Evolutionary conservation across 179 eudicot species (phyloP).

Genomic region (Sideroxylon spinosum): DNA sequence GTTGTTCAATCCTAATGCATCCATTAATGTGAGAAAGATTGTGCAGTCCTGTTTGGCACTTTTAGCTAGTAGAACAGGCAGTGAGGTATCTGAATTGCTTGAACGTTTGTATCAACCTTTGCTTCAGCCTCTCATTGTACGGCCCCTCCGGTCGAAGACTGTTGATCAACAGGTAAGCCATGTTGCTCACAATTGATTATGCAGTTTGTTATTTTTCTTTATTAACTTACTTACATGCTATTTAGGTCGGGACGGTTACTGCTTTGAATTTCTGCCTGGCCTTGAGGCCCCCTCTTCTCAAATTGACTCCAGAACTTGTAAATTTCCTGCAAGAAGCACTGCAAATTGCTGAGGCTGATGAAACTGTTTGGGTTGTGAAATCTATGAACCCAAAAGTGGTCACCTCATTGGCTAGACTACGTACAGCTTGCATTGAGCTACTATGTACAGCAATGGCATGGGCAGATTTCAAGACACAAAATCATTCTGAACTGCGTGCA

Average conservation of each 20-base stretch:
- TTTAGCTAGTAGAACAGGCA: conserved; percentile 96
- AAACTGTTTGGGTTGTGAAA: conserved; percentile 84
- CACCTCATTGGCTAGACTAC: conserved; percentile 77
- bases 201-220: not conserved
- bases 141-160: conserved; percentile 86
- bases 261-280: conserved; percentile 96
- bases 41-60: conserved; percentile 97
- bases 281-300: conserved; percentile 96
- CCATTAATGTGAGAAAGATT: conserved; percentile 77
- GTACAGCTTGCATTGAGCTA: conserved; percentile 96
- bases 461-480: conserved; percentile 90
- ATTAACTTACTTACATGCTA: conserved; percentile 9
- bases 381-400: conserved; percentile 89
- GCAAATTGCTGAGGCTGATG: conserved; percentile 98
- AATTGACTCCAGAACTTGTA: conserved; percentile 82
- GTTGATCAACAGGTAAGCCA: conserved; percentile 89
- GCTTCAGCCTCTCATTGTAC: conserved; percentile 83
- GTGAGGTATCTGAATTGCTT: conserved; percentile 96
- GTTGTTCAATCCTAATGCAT: conserved; percentile 82
- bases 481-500: conserved; percentile 79
- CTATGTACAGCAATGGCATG: conserved; percentile 99
- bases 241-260: conserved; percentile 93
- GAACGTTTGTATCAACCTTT: conserved; percentile 85
- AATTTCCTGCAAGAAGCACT: conserved; percentile 90
- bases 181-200: conserved; percentile 9